A percentile compares a stretch with the other conserved stretches of the same genome.
These are phyloP conservation scores for Pythium rishiriense DNA, from an alignment of 352 stramenopile genomes.

Conservation along the genomic window DNA sequence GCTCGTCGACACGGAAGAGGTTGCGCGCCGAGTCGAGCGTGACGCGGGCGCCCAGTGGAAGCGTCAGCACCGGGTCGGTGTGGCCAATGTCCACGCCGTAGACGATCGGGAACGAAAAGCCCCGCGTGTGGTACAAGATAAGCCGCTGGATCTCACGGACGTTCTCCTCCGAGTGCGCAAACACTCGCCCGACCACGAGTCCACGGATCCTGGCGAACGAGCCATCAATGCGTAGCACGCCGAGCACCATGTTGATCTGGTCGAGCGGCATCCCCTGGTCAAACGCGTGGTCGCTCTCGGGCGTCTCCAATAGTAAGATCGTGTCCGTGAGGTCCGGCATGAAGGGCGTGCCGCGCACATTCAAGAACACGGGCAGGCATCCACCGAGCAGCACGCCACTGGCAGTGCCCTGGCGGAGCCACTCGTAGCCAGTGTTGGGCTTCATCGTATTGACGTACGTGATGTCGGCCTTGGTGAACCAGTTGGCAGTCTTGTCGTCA, in stretches of 20 bases:
- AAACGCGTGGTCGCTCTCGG: conserved; percentile 43
- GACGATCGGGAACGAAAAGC: conserved; percentile 48
- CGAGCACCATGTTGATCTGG: conserved; percentile 49
- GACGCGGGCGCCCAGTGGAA: conserved; percentile 46
- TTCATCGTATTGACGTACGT: conserved; percentile 42
- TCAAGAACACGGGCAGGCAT: conserved; percentile 58
- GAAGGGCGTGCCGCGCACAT: conserved; percentile 50
- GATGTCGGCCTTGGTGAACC: conserved; percentile 47
- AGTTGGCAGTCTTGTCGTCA: conserved; percentile 68
- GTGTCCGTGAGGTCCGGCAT: conserved; percentile 40
- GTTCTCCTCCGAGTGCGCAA: conserved; percentile 38
- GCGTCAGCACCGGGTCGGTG: conserved; percentile 59
- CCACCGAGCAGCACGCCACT: conserved; percentile 46
- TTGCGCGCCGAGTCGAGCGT: conserved; percentile 38
- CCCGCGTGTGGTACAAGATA: conserved; percentile 53
- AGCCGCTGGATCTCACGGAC: conserved; percentile 48
- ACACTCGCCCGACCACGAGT: conserved; percentile 53
- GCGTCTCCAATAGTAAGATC: conserved; percentile 58
- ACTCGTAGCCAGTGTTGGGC: conserved; percentile 44
- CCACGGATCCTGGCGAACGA: conserved; percentile 52
- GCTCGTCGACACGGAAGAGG: conserved; percentile 36
- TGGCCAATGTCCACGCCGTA: conserved; percentile 60
- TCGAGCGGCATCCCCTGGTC: conserved; percentile 52
- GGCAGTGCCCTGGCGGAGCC: conserved; percentile 38
- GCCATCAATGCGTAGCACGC: conserved; percentile 43